Percentiles rank a stretch among this genome's conserved stretches.
Conservation (phyloP, 208 protist species). For the Crithidia sp. region DNA sequence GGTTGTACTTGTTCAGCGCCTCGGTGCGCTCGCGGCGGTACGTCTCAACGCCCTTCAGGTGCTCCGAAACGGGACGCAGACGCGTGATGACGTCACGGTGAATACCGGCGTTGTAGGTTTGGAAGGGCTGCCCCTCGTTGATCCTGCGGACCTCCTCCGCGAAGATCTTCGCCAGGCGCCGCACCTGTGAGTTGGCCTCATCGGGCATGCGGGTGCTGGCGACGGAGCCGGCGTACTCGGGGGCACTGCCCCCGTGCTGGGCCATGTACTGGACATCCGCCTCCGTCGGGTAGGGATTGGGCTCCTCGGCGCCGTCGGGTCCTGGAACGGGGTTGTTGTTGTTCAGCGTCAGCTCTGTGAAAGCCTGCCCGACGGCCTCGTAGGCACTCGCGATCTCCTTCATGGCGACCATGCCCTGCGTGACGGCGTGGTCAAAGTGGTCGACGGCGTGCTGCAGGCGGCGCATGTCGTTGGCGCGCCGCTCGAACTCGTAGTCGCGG, state of each 20-base stretch:
- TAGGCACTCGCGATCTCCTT: conserved; percentile 68
- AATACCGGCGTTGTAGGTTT: conserved; percentile 64
- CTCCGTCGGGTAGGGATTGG: conserved; percentile 38
- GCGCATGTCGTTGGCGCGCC: conserved; percentile 43
- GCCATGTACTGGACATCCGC: conserved; percentile 35
- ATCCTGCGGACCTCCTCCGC: conserved; percentile 55
- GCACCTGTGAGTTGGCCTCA: conserved; percentile 51
- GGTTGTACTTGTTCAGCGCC: conserved; percentile 48
- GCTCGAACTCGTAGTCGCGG: conserved; percentile 66
- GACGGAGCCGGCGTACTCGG: conserved; percentile 35
- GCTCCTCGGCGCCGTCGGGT: conserved; percentile 14
- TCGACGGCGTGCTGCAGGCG: conserved; percentile 46
- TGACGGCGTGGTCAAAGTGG: conserved; percentile 60
- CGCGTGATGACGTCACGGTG: conserved; percentile 68
- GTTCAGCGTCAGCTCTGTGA: conserved; percentile 58
- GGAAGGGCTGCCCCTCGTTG: conserved; percentile 63
- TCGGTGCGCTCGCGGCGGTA: conserved; percentile 40
- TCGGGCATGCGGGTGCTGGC: conserved; percentile 45
- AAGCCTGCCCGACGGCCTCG: conserved; percentile 61
- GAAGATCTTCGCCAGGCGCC: conserved; percentile 52
- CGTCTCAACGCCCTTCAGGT: conserved; percentile 41
- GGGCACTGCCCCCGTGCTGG: conserved; percentile 1
- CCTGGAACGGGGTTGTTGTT: conserved; percentile 32
- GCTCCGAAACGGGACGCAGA: conserved; percentile 57
- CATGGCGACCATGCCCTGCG: conserved; percentile 67